These are phyloP conservation scores for Ceratocystis albifundus DNA, from an alignment of 2,329 filamentous ascomycete genomes.

Conservation along the genomic window DNA sequence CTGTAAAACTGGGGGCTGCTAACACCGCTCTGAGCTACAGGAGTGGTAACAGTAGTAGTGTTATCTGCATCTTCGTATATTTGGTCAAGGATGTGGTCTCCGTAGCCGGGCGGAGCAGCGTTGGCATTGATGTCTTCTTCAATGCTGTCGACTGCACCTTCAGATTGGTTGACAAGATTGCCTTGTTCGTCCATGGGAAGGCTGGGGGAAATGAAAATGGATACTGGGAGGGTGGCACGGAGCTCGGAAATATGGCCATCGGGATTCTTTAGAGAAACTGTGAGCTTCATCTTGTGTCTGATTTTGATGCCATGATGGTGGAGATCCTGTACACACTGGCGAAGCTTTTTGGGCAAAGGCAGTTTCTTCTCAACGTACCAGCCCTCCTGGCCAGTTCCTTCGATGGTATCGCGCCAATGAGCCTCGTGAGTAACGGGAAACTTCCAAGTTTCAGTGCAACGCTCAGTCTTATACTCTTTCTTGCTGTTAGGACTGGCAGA, in stretches of 20 bases:
- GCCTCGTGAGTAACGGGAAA: conserved; percentile 45
- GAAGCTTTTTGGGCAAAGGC: conserved; percentile 69
- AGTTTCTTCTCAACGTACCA: conserved; percentile 50
- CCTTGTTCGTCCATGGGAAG: conserved; percentile 81
- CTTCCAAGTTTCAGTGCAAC: conserved; percentile 51
- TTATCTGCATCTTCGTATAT: conserved; percentile 76
- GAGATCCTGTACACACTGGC: conserved; percentile 77
- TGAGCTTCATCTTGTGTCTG: conserved; percentile 82
- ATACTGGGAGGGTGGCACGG: conserved; percentile 78
- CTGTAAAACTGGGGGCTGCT: conserved; percentile 63
- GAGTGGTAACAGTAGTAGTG: conserved; percentile 65
- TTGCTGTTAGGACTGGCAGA: conserved; percentile 34
- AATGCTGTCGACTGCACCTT: conserved; percentile 27
- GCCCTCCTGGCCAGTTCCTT: conserved; percentile 55
- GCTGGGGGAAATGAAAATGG: conserved; percentile 91
- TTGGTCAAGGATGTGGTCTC: conserved; percentile 77
- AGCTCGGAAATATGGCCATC: conserved; percentile 87
- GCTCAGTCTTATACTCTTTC: conserved; percentile 51
- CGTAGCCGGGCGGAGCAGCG: conserved; percentile 83
- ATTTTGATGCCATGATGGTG: conserved; percentile 84
- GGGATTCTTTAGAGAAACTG: conserved; percentile 82
- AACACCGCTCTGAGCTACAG: conserved; percentile 57
- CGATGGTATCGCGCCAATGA: conserved; percentile 58
- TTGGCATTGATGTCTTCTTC: conserved; percentile 41
- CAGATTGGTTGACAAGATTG: conserved; percentile 55